Conservation (phyloP, 345 rosid genomes). For the Eucalyptus pauciflora region DNA sequence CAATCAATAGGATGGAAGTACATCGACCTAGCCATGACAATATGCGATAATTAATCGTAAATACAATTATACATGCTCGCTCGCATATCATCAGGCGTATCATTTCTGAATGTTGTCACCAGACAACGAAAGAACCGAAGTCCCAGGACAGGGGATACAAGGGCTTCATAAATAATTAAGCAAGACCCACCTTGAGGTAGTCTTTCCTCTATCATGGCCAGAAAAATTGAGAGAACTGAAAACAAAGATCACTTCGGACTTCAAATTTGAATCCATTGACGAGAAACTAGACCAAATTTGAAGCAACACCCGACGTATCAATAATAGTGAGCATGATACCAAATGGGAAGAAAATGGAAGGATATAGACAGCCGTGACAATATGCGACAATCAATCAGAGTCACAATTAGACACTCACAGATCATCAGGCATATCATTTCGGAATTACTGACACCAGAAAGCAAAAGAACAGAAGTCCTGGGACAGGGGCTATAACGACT, state of each 20-base stretch:
- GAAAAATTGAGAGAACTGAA: background rate
- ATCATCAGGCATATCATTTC: background rate
- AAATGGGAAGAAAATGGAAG: background rate
- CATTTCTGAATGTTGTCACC: background rate
- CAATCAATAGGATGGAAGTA: background rate
- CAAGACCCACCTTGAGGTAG: background rate
- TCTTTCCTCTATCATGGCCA: background rate
- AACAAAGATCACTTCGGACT: background rate
- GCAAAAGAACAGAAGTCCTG: background rate
- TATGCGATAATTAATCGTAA: background rate
- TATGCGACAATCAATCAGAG: background rate
- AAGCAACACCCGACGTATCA: background rate
- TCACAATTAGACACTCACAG: background rate
- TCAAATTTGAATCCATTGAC: background rate
- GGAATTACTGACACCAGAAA: background rate
- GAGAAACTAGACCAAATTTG: background rate
- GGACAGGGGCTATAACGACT: background rate
- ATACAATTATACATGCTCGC: background rate
- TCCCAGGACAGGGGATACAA: background rate
- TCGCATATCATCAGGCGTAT: background rate
- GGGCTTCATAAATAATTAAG: background rate
- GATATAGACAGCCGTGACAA: background rate
- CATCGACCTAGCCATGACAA: background rate
- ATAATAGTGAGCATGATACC: background rate
- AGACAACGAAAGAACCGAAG: background rate